These are phyloP conservation scores for Astrothelium macrocarpum DNA, from an alignment of 495 filamentous ascomycete species.

Conservation along the genomic window DNA sequence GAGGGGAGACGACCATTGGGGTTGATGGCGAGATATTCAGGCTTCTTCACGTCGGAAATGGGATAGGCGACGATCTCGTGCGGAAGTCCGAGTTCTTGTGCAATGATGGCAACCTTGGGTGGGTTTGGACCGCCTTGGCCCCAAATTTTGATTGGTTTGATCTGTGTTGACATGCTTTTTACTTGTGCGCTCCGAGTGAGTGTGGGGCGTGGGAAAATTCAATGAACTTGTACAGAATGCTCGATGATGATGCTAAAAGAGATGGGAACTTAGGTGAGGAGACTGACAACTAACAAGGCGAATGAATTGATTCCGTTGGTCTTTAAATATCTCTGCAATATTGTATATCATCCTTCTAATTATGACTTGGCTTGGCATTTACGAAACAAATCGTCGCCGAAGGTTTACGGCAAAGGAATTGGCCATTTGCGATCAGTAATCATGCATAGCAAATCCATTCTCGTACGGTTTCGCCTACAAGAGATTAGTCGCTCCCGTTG, in stretches of 20 bases:
- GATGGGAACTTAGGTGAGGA: not conserved
- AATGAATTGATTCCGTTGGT: too few species aligned
- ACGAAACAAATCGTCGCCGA: too few species aligned
- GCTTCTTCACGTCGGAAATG: slow-evolving; percentile 47
- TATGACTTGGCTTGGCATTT: too few species aligned
- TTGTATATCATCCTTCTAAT: too few species aligned
- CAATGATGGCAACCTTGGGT: slow-evolving; percentile 54
- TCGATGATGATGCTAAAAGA: not conserved
- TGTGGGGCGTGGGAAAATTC: not conserved
- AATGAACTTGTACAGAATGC: not conserved
- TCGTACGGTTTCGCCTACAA: too few species aligned
- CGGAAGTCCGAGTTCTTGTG: slow-evolving; percentile 53
- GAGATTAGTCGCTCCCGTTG: too few species aligned
- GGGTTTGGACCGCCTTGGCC: slow-evolving; percentile 45
- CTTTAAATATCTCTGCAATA: too few species aligned
- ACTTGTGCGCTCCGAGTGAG: not conserved
- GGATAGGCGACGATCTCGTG: slow-evolving; percentile 39
- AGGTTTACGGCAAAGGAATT: too few species aligned
- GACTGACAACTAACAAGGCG: too few species aligned
- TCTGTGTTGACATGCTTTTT: not conserved
- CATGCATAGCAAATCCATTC: too few species aligned
- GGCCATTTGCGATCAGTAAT: too few species aligned
- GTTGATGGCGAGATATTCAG: slow-evolving; percentile 48
- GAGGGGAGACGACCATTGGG: slow-evolving; percentile 62
- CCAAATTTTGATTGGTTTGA: not conserved